Base-by-base conservation (phyloP, 192 early-diverging fungal species). In the Coemansia sp. region DNA sequence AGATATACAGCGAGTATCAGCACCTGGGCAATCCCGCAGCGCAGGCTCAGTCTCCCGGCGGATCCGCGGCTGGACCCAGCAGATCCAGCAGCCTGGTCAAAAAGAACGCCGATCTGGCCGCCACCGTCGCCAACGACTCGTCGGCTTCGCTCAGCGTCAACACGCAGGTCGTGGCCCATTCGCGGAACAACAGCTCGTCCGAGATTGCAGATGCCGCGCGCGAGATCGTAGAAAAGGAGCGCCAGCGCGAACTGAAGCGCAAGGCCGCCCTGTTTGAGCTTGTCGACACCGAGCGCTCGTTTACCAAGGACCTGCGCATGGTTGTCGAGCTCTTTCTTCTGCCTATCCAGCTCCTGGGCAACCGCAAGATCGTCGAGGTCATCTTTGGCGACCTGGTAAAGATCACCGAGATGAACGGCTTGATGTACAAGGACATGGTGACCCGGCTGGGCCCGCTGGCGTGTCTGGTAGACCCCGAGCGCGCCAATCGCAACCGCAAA, bases 331-430 rank as follows among this genome's bases (percentile, higher is more conserved):
- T 78, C 47, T 78, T 78, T 45, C 29, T 78, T 70, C 67, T 78
- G 23, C 75, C 75, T 3, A 71, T 78, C 36, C 75, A 78, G 61
- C 48, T 68, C 2, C 55, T 78, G 60, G 75, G 75, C 32, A 78
- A 72, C 57, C 75, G 75, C 60, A 69, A 69, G 58, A 72, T 78
- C 23, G 75, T 78, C 39, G 75, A 78, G 30, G 75, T 72, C 10
- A 72, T 78, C 53, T 78, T 78, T 78, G 75, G 75, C 56, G 75
- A 78, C 46, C 61, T 78, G 69, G 75, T 78, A 50, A 78, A 78
- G 56, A 72, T 78, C 39, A 72, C 75, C 14, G 75, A 78, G 59
- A 78, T 78, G 75, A 78, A 78, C 23, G 69, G 70, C 62, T 68
- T 72, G 32, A 78, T 78, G 75, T 78, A 78, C 63, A 55, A 61